Base-by-base conservation (phyloP, 805 yeast species). In the Isabelozyma rhagii region DNA sequence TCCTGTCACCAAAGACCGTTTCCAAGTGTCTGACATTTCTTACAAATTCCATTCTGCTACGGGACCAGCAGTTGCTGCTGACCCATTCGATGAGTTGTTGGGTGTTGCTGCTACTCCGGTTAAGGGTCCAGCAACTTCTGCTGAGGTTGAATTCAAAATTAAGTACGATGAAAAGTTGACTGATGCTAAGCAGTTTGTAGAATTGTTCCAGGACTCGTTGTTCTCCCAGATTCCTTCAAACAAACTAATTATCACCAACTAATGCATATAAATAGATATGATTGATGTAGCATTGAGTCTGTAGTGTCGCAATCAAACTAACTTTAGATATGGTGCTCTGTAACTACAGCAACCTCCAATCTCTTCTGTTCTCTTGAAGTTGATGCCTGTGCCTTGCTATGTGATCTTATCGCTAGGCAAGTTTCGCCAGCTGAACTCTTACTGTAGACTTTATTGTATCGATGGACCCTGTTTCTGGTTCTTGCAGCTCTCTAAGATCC, bases 171-270 rank as follows among this genome's bases (percentile, higher is more conserved):
- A 56, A 28, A 64, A 62, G 45, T 57, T 69, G 53, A 46, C 56
- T 28, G 78, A 73, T 53, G 57, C 78, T 21, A 64, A 61, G 51
- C 64, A 63, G 40, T 71, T 72, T 55, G 72, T 69, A 17, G 66
- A 58, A 9, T 53, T 47, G 47, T 73, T 73, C 58, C 66, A 71
- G 57, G 63, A 63, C 25, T 55, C 64, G 11, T 64, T 72, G 56
- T 62, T 68, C 47, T 51, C 61, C 44, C 69, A 69, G 53, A 56
- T 69, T 27, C 72, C 73, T 10, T 46, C 66, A 28, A 54, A 49
- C 45, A 46, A 25, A 47, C 45, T 36, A 47, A 56, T 14, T 41
- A 43, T 45, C 15, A 31, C 36, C 36, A 31, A 31, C 36, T 31
- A 31, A 31, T 31, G 36, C 36, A 31, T 31, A 31, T 31, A 31